Percentiles rank a stretch among this genome's conserved stretches.
phyloP scores from a whole-genome alignment of 495 filamentous ascomycete genomes.

The Aspergillus bertholletiae region DNA sequence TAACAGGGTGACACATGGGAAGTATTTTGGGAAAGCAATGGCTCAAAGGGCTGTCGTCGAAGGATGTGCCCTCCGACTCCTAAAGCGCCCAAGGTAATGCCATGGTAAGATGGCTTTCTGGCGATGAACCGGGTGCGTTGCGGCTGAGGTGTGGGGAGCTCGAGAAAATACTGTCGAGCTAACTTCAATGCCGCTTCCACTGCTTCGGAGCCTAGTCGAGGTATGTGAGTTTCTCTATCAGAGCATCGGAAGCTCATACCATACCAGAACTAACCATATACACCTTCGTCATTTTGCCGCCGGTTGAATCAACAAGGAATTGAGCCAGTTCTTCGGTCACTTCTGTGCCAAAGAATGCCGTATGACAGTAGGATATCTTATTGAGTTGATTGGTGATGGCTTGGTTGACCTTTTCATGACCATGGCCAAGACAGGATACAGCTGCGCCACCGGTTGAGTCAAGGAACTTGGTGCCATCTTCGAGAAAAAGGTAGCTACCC shows the following conservation, averaged over 20 bases:
- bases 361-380: constrained; percentile 50
- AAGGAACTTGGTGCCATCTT: constrained; percentile 60
- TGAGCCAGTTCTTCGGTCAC: constrained; percentile 43
- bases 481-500: constrained; percentile 46
- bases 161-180: constrained; percentile 58
- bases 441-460: constrained; percentile 56
- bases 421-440: constrained; percentile 49
- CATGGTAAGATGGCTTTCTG: constrained; percentile 70
- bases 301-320: constrained; percentile 44
- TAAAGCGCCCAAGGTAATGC: constrained; percentile 66
- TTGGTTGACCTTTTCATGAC: constrained; percentile 38
- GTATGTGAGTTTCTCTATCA: not conserved
- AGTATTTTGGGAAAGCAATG: constrained; percentile 57
- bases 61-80: constrained; percentile 59
- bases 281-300: constrained; percentile 39
- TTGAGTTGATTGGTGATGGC: constrained; percentile 50
- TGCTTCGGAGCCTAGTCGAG: constrained; percentile 63
- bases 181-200: constrained; percentile 67
- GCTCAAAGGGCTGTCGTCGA: constrained; percentile 63
- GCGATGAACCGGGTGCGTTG: constrained; percentile 60
- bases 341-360: constrained; percentile 47
- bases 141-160: constrained; percentile 44
- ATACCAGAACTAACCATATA: constrained; percentile 57
- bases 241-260: constrained; percentile 9
- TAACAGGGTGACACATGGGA: constrained; percentile 69